Percentiles rank a stretch among this genome's conserved stretches.
These are phyloP conservation scores for Trametes cinnabarina DNA, from an alignment of 768 basidiomycete genomes.

Conservation along the genomic window DNA sequence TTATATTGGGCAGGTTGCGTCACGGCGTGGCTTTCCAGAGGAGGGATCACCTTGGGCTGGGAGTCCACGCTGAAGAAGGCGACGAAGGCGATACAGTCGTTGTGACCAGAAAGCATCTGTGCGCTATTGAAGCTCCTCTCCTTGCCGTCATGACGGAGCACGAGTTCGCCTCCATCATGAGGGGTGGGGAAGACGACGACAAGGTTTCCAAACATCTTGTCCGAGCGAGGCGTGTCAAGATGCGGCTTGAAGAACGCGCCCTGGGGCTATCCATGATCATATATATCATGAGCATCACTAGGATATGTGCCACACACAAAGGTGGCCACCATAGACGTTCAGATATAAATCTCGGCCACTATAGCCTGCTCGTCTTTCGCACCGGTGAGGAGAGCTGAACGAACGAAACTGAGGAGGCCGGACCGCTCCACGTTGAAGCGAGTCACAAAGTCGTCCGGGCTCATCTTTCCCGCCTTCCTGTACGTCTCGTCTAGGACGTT, in stretches of 20 bases:
- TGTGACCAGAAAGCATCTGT: conserved; percentile 12
- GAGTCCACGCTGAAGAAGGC: conserved; percentile 46
- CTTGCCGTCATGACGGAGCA: conserved; percentile 26
- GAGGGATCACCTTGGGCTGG: conserved; percentile 40
- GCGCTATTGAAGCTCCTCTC: conserved; percentile 34
- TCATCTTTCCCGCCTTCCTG: conserved; percentile 47
- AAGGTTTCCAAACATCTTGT: conserved; percentile 41
- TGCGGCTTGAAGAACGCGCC: conserved; percentile 13
- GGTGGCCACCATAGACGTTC: not conserved
- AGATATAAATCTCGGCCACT: conserved; percentile 8
- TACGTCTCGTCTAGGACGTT: conserved; percentile 45
- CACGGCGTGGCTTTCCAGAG: not conserved
- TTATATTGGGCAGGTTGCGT: not conserved
- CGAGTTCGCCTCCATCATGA: conserved; percentile 44
- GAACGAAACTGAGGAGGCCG: too few relatives aligned
- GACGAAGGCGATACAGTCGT: conserved; percentile 31
- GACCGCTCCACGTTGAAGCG: too few relatives aligned
- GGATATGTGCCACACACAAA: too few relatives aligned
- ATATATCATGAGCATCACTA: not conserved
- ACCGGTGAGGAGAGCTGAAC: too few relatives aligned
- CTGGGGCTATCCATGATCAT: not conserved
- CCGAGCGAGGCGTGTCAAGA: conserved; percentile 6
- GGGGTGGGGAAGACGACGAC: conserved; percentile 46
- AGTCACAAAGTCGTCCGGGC: too few relatives aligned
- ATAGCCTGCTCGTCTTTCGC: too few relatives aligned